Conservation (phyloP, 1,284 basidiomycete genomes). For the Cryptococcus wingfieldii region DNA sequence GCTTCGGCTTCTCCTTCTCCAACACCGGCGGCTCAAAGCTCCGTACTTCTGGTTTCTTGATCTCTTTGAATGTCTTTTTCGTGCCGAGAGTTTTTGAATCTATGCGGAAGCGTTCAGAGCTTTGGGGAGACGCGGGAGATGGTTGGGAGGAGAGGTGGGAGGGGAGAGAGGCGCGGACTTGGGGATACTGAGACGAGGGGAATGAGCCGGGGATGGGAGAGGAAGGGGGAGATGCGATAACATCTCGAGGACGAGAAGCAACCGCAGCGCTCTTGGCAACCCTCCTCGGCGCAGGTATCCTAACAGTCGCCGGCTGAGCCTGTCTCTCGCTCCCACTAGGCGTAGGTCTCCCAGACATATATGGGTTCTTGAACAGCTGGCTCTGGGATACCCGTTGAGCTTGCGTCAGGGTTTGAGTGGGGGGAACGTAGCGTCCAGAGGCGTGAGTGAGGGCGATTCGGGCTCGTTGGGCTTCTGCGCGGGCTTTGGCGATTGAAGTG, state of each 20-base stretch:
- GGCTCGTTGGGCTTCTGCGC: constrained; percentile 33
- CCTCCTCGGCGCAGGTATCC: background rate
- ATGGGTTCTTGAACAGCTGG: constrained; percentile 23
- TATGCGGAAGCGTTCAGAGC: constrained; percentile 8
- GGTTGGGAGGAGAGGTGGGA: constrained; percentile 8
- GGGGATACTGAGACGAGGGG: constrained; percentile 7
- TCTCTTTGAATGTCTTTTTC: constrained; percentile 9
- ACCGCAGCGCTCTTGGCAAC: background rate
- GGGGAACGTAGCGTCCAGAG: constrained; percentile 31
- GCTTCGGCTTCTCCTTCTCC: constrained; percentile 5
- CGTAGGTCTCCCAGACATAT: constrained; percentile 2
- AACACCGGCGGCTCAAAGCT: constrained; percentile 17
- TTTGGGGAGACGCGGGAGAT: background rate
- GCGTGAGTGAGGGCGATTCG: constrained; percentile 41
- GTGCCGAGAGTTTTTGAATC: constrained; percentile 1
- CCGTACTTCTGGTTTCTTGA: constrained; percentile 9
- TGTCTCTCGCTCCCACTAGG: background rate
- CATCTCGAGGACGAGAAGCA: background rate
- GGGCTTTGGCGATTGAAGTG: constrained; percentile 31
- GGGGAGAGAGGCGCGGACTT: constrained; percentile 12
- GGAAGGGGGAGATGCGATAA: background rate
- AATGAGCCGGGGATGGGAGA: constrained; percentile 19
- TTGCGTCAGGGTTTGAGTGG: constrained; percentile 8
- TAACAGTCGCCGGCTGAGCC: background rate
- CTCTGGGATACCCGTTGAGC: background rate